Conservation (phyloP, 495 filamentous ascomycete species). For the Penicillium riverlandense region DNA sequence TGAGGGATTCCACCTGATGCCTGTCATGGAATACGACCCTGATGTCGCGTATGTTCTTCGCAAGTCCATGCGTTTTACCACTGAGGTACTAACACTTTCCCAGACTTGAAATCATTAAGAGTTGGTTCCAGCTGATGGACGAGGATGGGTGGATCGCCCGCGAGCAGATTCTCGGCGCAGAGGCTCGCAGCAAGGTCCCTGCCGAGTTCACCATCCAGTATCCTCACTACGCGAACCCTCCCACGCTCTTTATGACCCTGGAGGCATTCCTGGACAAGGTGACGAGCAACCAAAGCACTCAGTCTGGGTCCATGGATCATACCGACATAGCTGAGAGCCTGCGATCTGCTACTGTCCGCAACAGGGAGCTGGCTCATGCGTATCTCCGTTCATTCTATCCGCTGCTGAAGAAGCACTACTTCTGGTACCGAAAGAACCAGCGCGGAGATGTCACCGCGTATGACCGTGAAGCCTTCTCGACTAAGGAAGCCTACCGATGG, state of each 20-base stretch:
- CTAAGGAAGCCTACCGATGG: constrained; percentile 92
- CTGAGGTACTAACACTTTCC: constrained; percentile 4
- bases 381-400: constrained; percentile 83
- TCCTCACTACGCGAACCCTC: constrained; percentile 96
- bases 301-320: constrained; percentile 13
- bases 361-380: constrained; percentile 58
- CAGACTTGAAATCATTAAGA: constrained; percentile 81
- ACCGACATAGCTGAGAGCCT: constrained; percentile 21
- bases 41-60: constrained; percentile 59
- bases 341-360: constrained; percentile 55
- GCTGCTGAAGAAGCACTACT: constrained; percentile 82
- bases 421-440: constrained; percentile 93
- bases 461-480: constrained; percentile 78
- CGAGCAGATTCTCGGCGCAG: constrained; percentile 91
- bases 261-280: constrained; percentile 77
- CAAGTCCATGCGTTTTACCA: neutral
- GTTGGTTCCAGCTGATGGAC: constrained; percentile 94
- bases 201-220: constrained; percentile 94
- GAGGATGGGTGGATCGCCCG: constrained; percentile 97
- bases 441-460: constrained; percentile 83
- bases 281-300: constrained; percentile 27
- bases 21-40: constrained; percentile 87
- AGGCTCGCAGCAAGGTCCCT: constrained; percentile 93
- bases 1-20: constrained; percentile 92
- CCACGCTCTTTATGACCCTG: constrained; percentile 88